Percentiles rank a stretch among this genome's conserved stretches.
Evolutionary conservation across 768 basidiomycete species (phyloP).

Genomic region (Pleurotus giganteus): DNA sequence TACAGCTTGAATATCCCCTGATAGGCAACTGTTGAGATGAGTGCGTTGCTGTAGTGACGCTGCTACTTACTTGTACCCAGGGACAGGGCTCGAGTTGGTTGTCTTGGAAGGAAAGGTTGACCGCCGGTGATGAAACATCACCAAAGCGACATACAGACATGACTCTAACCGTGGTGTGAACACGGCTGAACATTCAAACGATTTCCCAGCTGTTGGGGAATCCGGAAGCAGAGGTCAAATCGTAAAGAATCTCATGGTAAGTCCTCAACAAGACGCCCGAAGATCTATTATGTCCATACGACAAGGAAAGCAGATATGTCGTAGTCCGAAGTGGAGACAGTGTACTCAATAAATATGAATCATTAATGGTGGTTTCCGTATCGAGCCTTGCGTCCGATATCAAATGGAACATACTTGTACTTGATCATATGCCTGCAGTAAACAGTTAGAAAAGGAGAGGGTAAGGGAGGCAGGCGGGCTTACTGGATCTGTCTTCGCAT

Average conservation of each 20-base stretch:
- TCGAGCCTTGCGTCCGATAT: conserved; percentile 89
- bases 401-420: conserved; percentile 96
- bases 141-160: no score
- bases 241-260: not conserved
- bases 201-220: not conserved
- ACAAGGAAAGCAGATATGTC: not conserved
- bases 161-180: not conserved
- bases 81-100: no score
- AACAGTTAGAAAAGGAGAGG: not conserved
- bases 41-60: no score
- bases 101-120: no score
- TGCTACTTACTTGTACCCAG: no score
- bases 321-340: not conserved
- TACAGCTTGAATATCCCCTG: no score
- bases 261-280: not conserved
- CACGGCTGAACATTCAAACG: not conserved
- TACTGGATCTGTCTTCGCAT: conserved; percentile 97
- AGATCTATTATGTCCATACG: conserved; percentile 1
- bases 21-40: no score
- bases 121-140: no score
- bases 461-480: conserved; percentile 28
- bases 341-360: conserved; percentile 1
- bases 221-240: not conserved
- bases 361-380: conserved; percentile 47
- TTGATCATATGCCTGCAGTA: conserved; percentile 95